phyloP scores from a whole-genome alignment of 371 early-diverging fungal genomes.

The Circinella minor region DNA sequence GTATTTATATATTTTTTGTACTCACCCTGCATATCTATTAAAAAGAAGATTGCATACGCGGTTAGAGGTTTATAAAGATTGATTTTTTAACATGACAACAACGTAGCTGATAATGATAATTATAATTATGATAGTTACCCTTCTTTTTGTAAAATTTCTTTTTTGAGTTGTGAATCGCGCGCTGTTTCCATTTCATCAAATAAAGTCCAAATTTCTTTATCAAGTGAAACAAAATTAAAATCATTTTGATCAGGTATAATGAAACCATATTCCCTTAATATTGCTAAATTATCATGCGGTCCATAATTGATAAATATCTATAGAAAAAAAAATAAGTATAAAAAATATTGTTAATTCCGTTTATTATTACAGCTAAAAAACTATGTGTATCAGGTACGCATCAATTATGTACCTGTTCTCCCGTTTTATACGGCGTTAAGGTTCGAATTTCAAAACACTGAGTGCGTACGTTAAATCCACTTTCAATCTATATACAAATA shows the following conservation, averaged over 20 bases:
- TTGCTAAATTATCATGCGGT: constrained; percentile 62
- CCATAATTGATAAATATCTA: constrained; percentile 66
- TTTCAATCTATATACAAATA: constrained; percentile 48
- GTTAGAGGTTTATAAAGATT: too few relatives aligned
- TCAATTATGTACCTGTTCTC: constrained; percentile 47
- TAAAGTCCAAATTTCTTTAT: constrained; percentile 50
- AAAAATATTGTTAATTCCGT: too few relatives aligned
- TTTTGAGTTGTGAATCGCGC: constrained; percentile 41
- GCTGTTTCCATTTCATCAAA: constrained; percentile 45
- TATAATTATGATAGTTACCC: constrained; percentile 37
- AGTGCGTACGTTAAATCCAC: constrained; percentile 52
- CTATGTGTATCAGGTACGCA: too few relatives aligned
- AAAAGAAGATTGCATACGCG: not conserved
- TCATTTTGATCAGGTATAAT: constrained; percentile 48
- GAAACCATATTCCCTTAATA: constrained; percentile 66
- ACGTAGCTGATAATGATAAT: too few relatives aligned
- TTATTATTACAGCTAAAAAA: too few relatives aligned
- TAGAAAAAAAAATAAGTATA: not conserved
- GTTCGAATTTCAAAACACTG: constrained; percentile 64
- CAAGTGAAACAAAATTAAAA: constrained; percentile 57
- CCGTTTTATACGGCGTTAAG: constrained; percentile 55
- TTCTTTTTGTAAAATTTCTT: constrained; percentile 49
- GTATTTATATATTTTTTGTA: not conserved
- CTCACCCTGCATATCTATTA: constrained; percentile 32
- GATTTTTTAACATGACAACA: not conserved